These are phyloP conservation scores for Alternaria longipes DNA, from an alignment of 2,329 filamentous ascomycete species.

Conservation along the genomic window DNA sequence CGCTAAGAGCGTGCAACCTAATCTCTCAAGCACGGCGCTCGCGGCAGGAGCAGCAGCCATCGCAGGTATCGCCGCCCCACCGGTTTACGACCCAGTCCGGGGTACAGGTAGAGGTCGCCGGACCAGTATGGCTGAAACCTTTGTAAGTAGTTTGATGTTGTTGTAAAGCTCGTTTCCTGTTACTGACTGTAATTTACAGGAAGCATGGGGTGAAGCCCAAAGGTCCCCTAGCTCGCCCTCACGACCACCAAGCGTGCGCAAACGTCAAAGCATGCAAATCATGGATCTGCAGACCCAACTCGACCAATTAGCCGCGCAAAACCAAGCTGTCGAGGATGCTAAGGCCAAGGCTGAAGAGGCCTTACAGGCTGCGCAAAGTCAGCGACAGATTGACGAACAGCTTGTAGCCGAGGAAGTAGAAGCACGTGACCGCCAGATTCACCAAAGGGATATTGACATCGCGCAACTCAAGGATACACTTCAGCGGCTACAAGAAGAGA, in stretches of 20 bases:
- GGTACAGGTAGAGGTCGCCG: slow-evolving; percentile 89
- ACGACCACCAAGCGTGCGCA: slow-evolving; percentile 93
- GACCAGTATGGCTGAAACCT: slow-evolving; percentile 86
- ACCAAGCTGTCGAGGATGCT: slow-evolving; percentile 78
- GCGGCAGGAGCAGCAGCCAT: slow-evolving; percentile 50
- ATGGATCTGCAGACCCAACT: slow-evolving; percentile 85
- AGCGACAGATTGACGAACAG: slow-evolving; percentile 62
- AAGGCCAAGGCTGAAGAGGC: slow-evolving; percentile 73
- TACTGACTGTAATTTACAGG: slow-evolving; percentile 64
- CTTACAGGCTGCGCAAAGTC: slow-evolving; percentile 64
- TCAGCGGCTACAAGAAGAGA: slow-evolving; percentile 82
- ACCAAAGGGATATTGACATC: slow-evolving; percentile 87
- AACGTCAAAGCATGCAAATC: slow-evolving; percentile 96
- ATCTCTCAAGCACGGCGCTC: slow-evolving; percentile 43
- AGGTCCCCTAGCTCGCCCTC: slow-evolving; percentile 91
- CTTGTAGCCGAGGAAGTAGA: slow-evolving; percentile 63
- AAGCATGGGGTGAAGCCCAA: slow-evolving; percentile 91
- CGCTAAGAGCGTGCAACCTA: slow-evolving; percentile 46
- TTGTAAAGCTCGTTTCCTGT: slow-evolving; percentile 16
- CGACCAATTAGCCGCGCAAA: slow-evolving; percentile 86
- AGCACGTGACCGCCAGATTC: slow-evolving; percentile 73
- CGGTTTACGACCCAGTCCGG: slow-evolving; percentile 76
- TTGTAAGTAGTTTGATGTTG: slow-evolving; percentile 70
- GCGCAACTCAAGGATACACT: slow-evolving; percentile 81
- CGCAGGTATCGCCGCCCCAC: slow-evolving; percentile 60